Conservation (phyloP, 192 early-diverging fungal species). For the Coemansia sp. region DNA sequence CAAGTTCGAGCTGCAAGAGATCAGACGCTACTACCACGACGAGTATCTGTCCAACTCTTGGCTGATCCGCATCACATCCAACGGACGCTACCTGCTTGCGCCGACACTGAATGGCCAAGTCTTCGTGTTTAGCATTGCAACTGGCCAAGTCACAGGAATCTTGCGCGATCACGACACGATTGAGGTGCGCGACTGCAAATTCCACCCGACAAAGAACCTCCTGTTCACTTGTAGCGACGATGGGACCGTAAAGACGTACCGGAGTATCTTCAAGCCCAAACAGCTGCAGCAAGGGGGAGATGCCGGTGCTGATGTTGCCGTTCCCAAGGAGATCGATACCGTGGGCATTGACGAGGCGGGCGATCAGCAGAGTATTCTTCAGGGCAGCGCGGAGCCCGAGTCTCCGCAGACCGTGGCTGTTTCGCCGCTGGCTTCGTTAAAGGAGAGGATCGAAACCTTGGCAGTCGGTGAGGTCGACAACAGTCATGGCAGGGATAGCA, state of each 20-base stretch:
- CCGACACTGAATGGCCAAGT: conserved; percentile 88
- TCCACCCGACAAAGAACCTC: conserved; percentile 77
- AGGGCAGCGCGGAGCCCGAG: conserved; percentile 9
- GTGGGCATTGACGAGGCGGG: background rate
- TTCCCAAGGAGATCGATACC: background rate
- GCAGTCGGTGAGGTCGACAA: conserved; percentile 24
- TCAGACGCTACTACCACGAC: conserved; percentile 75
- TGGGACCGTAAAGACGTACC: conserved; percentile 65
- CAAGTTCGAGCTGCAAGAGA: conserved; percentile 72
- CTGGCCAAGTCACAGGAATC: conserved; percentile 72
- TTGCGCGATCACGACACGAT: conserved; percentile 87
- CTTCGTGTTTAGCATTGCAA: conserved; percentile 77
- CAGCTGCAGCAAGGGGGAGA: background rate
- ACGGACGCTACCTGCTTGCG: conserved; percentile 85
- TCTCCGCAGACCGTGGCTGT: conserved; percentile 31
- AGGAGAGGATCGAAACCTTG: conserved; percentile 44
- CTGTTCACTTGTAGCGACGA: conserved; percentile 87
- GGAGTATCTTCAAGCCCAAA: conserved; percentile 18
- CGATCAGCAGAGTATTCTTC: background rate
- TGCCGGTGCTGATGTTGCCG: background rate
- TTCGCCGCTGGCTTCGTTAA: conserved; percentile 39
- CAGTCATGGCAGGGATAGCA: background rate
- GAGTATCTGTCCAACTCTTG: conserved; percentile 91
- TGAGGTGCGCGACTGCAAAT: conserved; percentile 90
- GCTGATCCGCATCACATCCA: conserved; percentile 85